These are phyloP conservation scores for Kwoniella shivajii DNA, from an alignment of 1,284 basidiomycete genomes.

Conservation along the genomic window DNA sequence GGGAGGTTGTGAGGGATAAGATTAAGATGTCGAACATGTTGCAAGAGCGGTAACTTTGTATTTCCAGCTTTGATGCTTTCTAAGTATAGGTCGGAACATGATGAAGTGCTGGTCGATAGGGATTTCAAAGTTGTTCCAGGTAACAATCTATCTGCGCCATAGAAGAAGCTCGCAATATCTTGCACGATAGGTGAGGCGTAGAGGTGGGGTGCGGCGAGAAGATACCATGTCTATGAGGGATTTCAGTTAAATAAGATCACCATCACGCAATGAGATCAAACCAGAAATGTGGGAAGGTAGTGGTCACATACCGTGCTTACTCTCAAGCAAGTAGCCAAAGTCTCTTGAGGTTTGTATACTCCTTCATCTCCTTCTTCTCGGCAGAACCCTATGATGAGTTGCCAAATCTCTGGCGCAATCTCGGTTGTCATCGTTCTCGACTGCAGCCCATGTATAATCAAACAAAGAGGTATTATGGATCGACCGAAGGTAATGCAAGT, in stretches of 20 bases:
- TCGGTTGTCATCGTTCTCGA: no score
- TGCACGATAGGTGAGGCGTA: slow-evolving; percentile 1
- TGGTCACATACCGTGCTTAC: slow-evolving; percentile 6
- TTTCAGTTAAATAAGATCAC: neutral
- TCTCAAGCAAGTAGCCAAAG: slow-evolving; percentile 5
- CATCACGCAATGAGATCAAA: neutral
- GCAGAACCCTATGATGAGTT: neutral
- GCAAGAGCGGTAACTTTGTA: slow-evolving; percentile 1
- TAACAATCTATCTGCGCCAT: neutral
- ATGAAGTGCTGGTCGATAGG: neutral
- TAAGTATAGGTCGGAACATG: neutral
- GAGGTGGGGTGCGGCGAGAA: slow-evolving; percentile 1
- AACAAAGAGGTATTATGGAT: no score
- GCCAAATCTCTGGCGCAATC: slow-evolving; percentile 8
- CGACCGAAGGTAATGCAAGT: no score
- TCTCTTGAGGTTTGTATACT: neutral
- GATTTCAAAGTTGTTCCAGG: neutral
- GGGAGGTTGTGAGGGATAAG: neutral
- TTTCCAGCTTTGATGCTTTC: neutral
- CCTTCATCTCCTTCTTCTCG: neutral
- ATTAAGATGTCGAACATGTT: neutral
- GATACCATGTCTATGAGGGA: slow-evolving; percentile 1
- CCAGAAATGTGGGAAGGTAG: neutral
- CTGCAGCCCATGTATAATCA: no score
- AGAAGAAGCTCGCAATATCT: neutral